A percentile compares a stretch with the other conserved stretches of the same genome.
phyloP scores from a whole-genome alignment of 805 yeast species.

The Candida sanyiensis region DNA sequence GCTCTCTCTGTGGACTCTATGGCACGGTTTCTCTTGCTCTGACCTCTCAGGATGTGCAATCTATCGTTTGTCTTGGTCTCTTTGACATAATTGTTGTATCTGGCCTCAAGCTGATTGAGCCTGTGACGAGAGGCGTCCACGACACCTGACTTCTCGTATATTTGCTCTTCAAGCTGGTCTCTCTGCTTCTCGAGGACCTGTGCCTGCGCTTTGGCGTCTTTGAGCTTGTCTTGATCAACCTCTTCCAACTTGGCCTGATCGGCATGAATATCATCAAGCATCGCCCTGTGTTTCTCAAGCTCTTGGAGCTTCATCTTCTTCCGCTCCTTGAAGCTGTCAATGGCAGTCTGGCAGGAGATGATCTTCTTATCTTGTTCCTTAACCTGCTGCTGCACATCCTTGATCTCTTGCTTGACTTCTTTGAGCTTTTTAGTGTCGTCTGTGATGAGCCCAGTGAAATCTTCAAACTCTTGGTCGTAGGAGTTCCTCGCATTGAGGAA shows the following conservation, averaged over 20 bases:
- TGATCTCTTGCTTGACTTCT: slow-evolving; percentile 17
- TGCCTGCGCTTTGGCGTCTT: slow-evolving; percentile 17
- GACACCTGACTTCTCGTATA: slow-evolving; percentile 37
- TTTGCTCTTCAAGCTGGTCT: slow-evolving; percentile 32
- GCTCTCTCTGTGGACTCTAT: slow-evolving; percentile 28
- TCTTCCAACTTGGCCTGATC: slow-evolving; percentile 15
- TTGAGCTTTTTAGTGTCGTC: slow-evolving; percentile 29
- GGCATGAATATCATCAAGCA: slow-evolving; percentile 16
- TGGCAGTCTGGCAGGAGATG: background rate
- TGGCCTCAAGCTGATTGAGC: slow-evolving; percentile 25
- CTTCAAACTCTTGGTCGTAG: slow-evolving; percentile 24
- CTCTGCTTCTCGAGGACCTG: slow-evolving; percentile 27
- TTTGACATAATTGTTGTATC: slow-evolving; percentile 31
- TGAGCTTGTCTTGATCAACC: slow-evolving; percentile 18
- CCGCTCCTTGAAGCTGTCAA: background rate
- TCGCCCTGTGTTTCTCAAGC: background rate
- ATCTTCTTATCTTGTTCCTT: slow-evolving; percentile 1
- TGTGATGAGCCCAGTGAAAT: slow-evolving; percentile 25
- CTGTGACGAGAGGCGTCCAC: slow-evolving; percentile 32
- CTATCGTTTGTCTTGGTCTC: slow-evolving; percentile 45
- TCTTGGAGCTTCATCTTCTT: slow-evolving; percentile 5
- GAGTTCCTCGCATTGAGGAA: slow-evolving; percentile 17
- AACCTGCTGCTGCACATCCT: background rate
- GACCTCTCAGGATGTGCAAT: slow-evolving; percentile 38
- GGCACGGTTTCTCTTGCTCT: slow-evolving; percentile 3